Base-by-base conservation (phyloP, 805 yeast genomes). In the Monosporozyma yasuniensis region DNA sequence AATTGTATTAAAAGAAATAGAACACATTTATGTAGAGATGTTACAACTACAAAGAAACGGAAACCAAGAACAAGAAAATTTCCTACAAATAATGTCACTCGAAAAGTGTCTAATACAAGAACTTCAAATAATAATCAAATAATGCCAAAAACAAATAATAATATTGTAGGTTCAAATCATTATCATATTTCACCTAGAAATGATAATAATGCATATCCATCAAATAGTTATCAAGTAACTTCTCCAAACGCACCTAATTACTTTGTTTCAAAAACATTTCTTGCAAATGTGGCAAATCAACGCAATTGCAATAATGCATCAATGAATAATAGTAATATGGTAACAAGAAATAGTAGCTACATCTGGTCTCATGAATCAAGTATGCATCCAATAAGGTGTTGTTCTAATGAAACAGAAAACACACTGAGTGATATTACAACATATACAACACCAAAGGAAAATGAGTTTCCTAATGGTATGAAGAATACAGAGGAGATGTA, bases 1-100 rank as follows among this genome's bases (percentile, higher is more conserved):
- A 84, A 84, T 61, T 84, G 93, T 65, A 57, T 72, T 19, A 84
- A 83, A 60, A 65, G 90, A 50, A 78, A 79, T 21, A 61, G 79
- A n/a, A 75, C 69, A 1, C 75, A 71, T 48, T 58, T 70, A 11
- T 84, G 93, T 62, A 69, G 67, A 35, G 86, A 83, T 60, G 77
- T 48, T 19, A 25, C 42, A 3, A 11, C 22, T 4, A 37, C 44
- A 11, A 53, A 44, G 42, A 49, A 49, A 39, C 35, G 39, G 6
- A 44, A 47, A 35, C 28, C 34, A 32, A 28, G 9, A 44, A 25
- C 12, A 19, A 27, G 25, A 22, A 23, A 38, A 25, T 39, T 23
- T 12, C 14, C 41, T 5, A 32, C 35, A 32, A 32, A 32, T 32
- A 32, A 12, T 12, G 35, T n/a, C 6, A 32, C n/a, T 4, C 1